Evolutionary conservation across 2,329 filamentous ascomycete species (phyloP).

Genomic region (Elsinoe australis): DNA sequence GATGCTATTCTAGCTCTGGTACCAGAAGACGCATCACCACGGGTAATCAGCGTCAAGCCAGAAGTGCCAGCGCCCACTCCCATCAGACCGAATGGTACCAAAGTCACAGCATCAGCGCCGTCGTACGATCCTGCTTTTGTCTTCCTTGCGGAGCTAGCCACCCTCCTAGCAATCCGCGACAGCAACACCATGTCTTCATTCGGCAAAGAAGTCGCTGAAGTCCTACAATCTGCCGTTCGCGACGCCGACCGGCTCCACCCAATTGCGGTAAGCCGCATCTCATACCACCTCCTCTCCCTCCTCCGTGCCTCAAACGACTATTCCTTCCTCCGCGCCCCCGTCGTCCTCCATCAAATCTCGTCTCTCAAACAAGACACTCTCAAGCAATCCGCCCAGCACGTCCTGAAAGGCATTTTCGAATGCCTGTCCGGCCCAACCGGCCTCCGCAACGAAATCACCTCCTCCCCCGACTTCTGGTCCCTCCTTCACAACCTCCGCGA

Average conservation of each 20-base stretch:
- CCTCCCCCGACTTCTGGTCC: constrained; percentile 94
- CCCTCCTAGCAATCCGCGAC: constrained; percentile 70
- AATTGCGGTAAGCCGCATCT: constrained; percentile 72
- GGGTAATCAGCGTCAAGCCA: constrained; percentile 84
- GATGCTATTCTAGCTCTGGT: constrained; percentile 70
- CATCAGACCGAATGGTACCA: constrained; percentile 51
- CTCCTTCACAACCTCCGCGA: constrained; percentile 69
- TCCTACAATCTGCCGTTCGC: constrained; percentile 71
- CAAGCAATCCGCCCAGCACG: constrained; percentile 64
- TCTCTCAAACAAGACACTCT: constrained; percentile 73
- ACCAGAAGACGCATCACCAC: constrained; percentile 74
- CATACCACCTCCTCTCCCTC: constrained; percentile 78
- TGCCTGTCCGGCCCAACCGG: constrained; percentile 73
- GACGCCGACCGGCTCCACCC: constrained; percentile 72
- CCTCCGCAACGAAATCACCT: constrained; percentile 85
- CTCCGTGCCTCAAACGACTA: constrained; percentile 81
- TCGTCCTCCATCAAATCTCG: constrained; percentile 84
- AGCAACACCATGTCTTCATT: constrained; percentile 62
- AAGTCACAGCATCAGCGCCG: constrained; percentile 48
- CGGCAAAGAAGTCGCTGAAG: constrained; percentile 71
- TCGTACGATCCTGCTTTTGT: constrained; percentile 79
- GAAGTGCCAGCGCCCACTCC: constrained; percentile 61
- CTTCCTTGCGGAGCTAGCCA: constrained; percentile 87
- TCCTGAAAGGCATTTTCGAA: constrained; percentile 68
- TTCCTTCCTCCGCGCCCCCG: constrained; percentile 83